Base-by-base conservation (phyloP, 176 grass and related monocot genomes). In the sorghum (Sorghum bicolor) region DNA sequence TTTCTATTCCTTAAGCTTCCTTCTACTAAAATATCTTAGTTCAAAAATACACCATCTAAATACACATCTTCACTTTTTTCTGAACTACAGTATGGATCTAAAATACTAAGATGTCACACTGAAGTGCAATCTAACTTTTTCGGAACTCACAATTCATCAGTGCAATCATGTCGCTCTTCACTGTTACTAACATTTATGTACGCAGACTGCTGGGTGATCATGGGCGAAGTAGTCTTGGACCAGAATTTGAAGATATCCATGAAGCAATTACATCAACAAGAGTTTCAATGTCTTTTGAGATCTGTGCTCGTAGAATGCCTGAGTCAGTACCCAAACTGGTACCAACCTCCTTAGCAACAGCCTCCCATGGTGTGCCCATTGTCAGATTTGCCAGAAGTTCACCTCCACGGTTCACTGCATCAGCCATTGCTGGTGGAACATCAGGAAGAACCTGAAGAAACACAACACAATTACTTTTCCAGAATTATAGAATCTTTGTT, bases 391-490 rank as follows among this genome's bases (percentile, higher is more conserved):
- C 74, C 43, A 98, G 65, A 38, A 94, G 80, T 79, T 95, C 96
- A 64, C 96, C 86, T 77, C 96, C 96, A 30, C 93, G 87, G 85
- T 90, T 95, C 17, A 95, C 93, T 20, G 91, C 93, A 92, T 95
- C 93, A 39, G 91, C 96, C 96, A 95, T 96, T 74, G 85, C 96
- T 31, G 96, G 93, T 63, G 96, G 96, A 82, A 96, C 91, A 62
- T 98, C 96, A 37, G 96, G 93, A 80, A 98, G 58, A 52, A 98
- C 22, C 96, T 98, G 85, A 88, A 87, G 62, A 73, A 38, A 85
- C 20, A 74, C 67, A 36, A 60, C 20, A 50, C 5, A 48, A 77
- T 70, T 85, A 76, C 13, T 62, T 44, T 62, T 10, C 13, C n/a
- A 80, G 16, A 45, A 47, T n/a, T 80, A 66, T 31, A 47, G 73